These are phyloP conservation scores for Nicotiana undulata DNA, from an alignment of 257 asterid species.

Conservation along the genomic window DNA sequence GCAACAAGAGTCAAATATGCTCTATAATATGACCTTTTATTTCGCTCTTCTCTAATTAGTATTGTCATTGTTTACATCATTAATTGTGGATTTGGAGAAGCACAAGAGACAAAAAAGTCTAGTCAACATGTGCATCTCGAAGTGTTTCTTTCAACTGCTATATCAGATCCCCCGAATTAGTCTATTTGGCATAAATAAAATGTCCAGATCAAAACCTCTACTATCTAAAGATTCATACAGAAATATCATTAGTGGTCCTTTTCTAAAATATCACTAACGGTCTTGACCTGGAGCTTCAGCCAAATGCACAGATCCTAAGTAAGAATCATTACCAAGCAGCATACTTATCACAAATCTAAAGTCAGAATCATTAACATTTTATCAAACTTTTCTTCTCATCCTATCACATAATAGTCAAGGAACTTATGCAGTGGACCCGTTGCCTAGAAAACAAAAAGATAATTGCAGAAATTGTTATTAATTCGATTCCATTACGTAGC, in stretches of 20 bases:
- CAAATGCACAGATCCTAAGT: background rate
- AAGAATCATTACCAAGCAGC: background rate
- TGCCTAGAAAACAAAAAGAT: background rate
- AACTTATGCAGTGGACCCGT: background rate
- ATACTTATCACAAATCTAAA: background rate
- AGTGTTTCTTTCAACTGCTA: background rate
- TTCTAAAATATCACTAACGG: background rate
- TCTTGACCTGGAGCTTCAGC: background rate
- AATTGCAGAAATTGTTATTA: background rate
- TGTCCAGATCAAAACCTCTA: background rate
- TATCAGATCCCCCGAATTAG: background rate
- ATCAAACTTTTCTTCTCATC: background rate
- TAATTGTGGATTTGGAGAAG: background rate
- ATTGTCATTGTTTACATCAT: background rate
- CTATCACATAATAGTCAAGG: background rate
- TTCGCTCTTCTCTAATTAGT: background rate
- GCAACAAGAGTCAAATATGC: background rate
- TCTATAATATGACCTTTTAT: background rate
- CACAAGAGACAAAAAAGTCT: background rate
- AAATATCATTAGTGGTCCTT: background rate
- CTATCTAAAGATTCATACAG: background rate
- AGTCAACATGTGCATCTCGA: background rate
- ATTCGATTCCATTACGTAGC: background rate
- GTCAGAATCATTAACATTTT: background rate
- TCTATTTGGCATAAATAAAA: background rate